phyloP scores from a whole-genome alignment of 1,284 basidiomycete genomes.

The Bondarzewia mesenterica region DNA sequence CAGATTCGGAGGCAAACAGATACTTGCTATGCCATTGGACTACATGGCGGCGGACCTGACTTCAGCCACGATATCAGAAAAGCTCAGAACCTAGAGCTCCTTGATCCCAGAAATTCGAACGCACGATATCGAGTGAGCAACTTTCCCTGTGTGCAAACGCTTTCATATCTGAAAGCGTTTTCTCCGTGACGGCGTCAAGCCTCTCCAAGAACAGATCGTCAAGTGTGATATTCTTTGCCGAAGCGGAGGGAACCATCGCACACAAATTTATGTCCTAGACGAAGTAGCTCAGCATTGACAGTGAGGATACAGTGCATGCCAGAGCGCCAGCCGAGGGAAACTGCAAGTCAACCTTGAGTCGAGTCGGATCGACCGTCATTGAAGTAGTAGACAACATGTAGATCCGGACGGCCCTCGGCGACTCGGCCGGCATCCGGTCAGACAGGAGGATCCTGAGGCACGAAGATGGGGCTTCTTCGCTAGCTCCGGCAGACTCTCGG shows the following conservation, averaged over 20 bases:
- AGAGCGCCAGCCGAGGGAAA: too few relatives aligned
- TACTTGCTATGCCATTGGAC: constrained; percentile 51
- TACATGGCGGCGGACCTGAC: constrained; percentile 45
- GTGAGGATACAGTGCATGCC: too few relatives aligned
- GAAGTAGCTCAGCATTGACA: too few relatives aligned
- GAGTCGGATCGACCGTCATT: too few relatives aligned
- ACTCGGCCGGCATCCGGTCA: too few relatives aligned
- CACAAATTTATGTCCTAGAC: too few relatives aligned
- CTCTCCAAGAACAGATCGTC: constrained; percentile 53
- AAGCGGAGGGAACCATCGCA: constrained; percentile 6
- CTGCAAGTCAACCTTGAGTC: too few relatives aligned
- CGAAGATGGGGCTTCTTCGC: too few relatives aligned
- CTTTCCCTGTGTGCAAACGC: constrained; percentile 52
- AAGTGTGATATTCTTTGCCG: constrained; percentile 15
- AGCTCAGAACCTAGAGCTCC: constrained; percentile 5
- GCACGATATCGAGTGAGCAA: constrained; percentile 51
- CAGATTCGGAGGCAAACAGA: constrained; percentile 29
- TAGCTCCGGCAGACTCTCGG: too few relatives aligned
- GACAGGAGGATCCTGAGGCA: too few relatives aligned
- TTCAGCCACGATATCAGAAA: constrained; percentile 10
- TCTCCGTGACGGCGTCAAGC: constrained; percentile 51
- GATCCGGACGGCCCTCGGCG: too few relatives aligned
- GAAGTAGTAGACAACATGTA: too few relatives aligned
- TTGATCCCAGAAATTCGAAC: constrained; percentile 15
- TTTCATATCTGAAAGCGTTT: constrained; percentile 44